Conservation (phyloP, 176 grass and related monocot species). For the Oryza brachyantha region DNA sequence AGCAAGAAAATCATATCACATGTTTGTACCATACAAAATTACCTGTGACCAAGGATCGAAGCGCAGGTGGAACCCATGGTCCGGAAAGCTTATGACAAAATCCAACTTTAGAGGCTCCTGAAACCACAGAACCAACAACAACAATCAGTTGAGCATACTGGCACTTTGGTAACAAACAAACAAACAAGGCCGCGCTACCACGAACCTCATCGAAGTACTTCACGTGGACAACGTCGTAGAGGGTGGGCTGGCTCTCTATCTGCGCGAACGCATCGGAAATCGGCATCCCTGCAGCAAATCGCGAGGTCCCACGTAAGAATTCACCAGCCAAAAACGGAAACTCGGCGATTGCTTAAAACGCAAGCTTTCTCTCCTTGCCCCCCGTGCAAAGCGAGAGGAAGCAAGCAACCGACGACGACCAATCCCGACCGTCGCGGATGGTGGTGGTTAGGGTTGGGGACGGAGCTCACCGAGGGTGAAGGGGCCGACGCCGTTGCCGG, state of each 20-base stretch:
- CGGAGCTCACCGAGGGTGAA: slow-evolving; percentile 74
- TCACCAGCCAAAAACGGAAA: not conserved
- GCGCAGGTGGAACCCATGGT: slow-evolving; percentile 93
- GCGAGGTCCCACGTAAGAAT: slow-evolving; percentile 25
- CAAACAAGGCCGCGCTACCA: slow-evolving; percentile 10
- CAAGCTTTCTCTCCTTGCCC: not conserved
- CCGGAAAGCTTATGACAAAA: slow-evolving; percentile 90
- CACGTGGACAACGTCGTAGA: slow-evolving; percentile 89
- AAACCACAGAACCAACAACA: slow-evolving; percentile 13
- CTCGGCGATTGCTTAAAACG: slow-evolving; percentile 10
- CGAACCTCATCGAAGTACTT: slow-evolving; percentile 95
- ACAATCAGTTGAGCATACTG: not conserved
- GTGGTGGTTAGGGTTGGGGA: slow-evolving; percentile 1
- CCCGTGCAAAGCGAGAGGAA: not conserved
- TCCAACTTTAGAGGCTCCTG: slow-evolving; percentile 92
- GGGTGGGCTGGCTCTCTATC: slow-evolving; percentile 81
- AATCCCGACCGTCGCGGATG: not conserved
- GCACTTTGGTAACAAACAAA: not conserved
- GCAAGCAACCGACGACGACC: slow-evolving; percentile 6
- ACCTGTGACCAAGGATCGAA: slow-evolving; percentile 99
- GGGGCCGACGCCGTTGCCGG: slow-evolving; percentile 77
- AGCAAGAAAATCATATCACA: not conserved
- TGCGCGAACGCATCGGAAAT: slow-evolving; percentile 85
- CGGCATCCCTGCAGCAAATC: slow-evolving; percentile 72
- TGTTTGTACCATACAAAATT: not conserved